Conservation (phyloP, 116 monocot species). For the Papilionanthe hybrid region DNA sequence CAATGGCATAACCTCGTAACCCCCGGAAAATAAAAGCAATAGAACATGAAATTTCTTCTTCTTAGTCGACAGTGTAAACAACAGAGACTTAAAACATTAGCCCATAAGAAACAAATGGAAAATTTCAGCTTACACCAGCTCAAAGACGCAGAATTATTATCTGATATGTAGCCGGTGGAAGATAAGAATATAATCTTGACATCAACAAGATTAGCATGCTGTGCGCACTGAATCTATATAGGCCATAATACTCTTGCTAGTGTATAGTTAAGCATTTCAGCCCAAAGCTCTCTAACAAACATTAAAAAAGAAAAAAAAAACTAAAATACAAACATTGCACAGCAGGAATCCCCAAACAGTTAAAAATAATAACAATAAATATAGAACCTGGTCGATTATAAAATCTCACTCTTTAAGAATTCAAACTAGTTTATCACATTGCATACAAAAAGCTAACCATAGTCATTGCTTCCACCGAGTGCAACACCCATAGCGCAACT, state of each 20-base stretch:
- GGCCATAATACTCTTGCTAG: not conserved
- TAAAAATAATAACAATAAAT: too few relatives aligned
- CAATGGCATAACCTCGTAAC: not conserved
- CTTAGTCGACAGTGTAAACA: not conserved
- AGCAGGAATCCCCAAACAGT: too few relatives aligned
- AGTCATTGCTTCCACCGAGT: not conserved
- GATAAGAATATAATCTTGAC: not conserved
- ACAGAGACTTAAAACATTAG: not conserved
- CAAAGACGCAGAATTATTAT: not conserved
- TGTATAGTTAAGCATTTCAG: not conserved
- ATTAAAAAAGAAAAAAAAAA: not conserved
- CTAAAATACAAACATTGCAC: not conserved
- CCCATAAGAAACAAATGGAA: not conserved
- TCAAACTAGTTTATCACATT: not conserved
- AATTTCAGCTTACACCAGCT: not conserved
- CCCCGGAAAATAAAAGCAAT: not conserved
- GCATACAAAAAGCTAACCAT: constrained; percentile 1
- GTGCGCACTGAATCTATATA: not conserved
- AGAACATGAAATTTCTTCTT: not conserved
- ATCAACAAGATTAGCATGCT: not conserved
- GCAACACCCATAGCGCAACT: not conserved
- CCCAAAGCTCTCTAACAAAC: not conserved
- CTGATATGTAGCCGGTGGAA: not conserved
- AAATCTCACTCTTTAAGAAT: too few relatives aligned
- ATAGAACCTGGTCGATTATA: too few relatives aligned